Base-by-base conservation (phyloP, 2,329 filamentous ascomycete genomes). In the Immersiporthe knoxdaviesiana region DNA sequence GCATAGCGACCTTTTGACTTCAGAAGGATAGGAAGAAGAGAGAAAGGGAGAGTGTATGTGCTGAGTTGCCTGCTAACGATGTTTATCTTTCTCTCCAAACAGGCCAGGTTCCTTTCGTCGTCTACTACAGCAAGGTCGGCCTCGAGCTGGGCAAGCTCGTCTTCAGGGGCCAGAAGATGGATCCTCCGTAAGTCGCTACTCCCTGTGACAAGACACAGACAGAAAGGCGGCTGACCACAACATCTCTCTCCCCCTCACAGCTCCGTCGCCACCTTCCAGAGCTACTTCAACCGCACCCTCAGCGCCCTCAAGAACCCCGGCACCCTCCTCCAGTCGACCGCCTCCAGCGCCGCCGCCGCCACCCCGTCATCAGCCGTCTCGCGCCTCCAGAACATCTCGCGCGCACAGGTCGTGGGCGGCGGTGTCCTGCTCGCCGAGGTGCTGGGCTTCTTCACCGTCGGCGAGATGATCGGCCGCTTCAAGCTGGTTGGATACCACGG, bases 391-490 rank as follows among this genome's bases (percentile, higher is more conserved):
- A 92, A 89, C 83, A 76, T 96, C 76, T 91, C 88, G 81, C 84
- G 83, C 74, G 85, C 89, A 75, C 91, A 97, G 81, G 79, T 95
- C 75, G 87, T 87, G 67, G 82, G 91, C 66, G 91, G 87, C 71
- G 92, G 92, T 75, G 92, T 99, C 70, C 84, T 97, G 72, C 82
- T 86, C 62, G 94, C 94, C 68, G 95, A 99, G 84, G 87, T 93
- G 64, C 83, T 99, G 74, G 96, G 96, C 72, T 99, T 99, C 88
- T 99, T 98, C 88, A 97, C 94, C 72, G 89, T 98, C 67, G 96
- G 96, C 74, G 94, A 98, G 87, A 98, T 99, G 81, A 90, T 99
- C 77, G 96, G 96, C 77, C 89, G 94, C 78, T 89, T 96, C 84
- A 98, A 99, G 91, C 81, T 99, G 75, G 87, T 99, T 76, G 96